Percentiles rank a stretch among this genome's conserved stretches.
These are phyloP conservation scores for Skeletonema costatum DNA, from an alignment of 108 stramenopile genomes.

Conservation along the genomic window DNA sequence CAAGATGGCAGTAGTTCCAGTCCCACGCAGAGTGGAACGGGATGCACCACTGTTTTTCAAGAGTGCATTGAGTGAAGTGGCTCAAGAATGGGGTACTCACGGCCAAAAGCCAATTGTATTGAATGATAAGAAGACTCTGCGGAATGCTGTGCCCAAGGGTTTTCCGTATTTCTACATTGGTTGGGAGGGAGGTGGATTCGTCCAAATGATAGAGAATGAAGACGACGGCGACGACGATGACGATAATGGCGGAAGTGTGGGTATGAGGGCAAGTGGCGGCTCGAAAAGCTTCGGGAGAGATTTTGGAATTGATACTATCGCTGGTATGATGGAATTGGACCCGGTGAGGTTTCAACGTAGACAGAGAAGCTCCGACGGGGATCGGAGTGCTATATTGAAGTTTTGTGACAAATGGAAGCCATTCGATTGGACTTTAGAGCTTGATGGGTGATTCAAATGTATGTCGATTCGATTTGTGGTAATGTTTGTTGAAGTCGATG, in stretches of 20 bases:
- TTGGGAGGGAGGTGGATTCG: conserved; percentile 67
- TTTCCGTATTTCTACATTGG: conserved; percentile 82
- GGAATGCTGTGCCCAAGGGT: conserved; percentile 64
- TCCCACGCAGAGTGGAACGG: conserved; percentile 47
- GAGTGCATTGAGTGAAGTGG: conserved; percentile 66
- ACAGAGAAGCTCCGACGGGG: conserved; percentile 38
- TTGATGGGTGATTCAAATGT: conserved; percentile 24
- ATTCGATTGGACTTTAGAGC: conserved; percentile 53
- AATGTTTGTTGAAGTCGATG: too few species aligned
- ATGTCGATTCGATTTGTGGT: too few species aligned
- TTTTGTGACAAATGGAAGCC: conserved; percentile 72
- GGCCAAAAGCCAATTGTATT: conserved; percentile 54
- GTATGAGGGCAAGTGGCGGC: conserved; percentile 22
- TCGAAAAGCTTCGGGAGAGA: conserved; percentile 58
- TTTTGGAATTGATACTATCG: conserved; percentile 78
- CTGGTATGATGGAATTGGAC: conserved; percentile 79
- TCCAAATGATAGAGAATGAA: conserved; percentile 70
- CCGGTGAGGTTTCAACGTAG: conserved; percentile 74
- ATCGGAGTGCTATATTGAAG: conserved; percentile 46
- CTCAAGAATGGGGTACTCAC: conserved; percentile 85
- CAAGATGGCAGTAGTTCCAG: conserved; percentile 68
- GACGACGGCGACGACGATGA: conserved; percentile 29
- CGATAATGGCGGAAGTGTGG: conserved; percentile 1
- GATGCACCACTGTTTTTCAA: conserved; percentile 81
- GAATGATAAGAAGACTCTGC: conserved; percentile 51